phyloP scores from a whole-genome alignment of 129 eudicot species.

The Ambrosia artemisiifolia region DNA sequence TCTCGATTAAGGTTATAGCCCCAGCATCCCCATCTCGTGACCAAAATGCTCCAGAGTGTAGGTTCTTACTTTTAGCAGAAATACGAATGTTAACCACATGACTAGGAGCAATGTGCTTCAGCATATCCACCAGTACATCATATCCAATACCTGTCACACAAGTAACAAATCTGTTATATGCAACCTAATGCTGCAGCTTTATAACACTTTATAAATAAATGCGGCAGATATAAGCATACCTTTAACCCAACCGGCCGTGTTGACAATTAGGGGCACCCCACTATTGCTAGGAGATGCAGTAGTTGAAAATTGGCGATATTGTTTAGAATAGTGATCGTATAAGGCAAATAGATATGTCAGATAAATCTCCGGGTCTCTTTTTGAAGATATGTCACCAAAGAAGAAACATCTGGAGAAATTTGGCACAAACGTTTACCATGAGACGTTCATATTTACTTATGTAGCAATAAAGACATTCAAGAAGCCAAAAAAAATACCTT shows the following conservation, averaged over 20 bases:
- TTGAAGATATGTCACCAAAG: constrained; percentile 90
- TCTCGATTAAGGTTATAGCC: constrained; percentile 49
- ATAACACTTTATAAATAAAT: not conserved
- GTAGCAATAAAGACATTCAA: not conserved
- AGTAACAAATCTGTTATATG: not conserved
- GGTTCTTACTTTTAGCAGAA: constrained; percentile 67
- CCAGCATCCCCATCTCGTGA: constrained; percentile 44
- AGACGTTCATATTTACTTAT: not conserved
- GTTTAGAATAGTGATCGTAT: constrained; percentile 56
- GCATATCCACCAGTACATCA: constrained; percentile 69
- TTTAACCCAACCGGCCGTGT: constrained; percentile 98
- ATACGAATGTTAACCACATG: constrained; percentile 80
- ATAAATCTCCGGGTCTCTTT: constrained; percentile 75
- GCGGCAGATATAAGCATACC: constrained; percentile 37
- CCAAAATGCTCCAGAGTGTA: constrained; percentile 90
- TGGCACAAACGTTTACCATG: not conserved
- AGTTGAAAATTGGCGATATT: constrained; percentile 17
- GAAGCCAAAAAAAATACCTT: constrained; percentile 43
- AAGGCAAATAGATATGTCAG: constrained; percentile 52
- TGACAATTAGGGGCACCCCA: constrained; percentile 73
- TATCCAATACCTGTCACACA: constrained; percentile 72
- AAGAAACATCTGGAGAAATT: constrained; percentile 70
- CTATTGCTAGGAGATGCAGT: constrained; percentile 28
- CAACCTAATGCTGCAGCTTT: constrained; percentile 6
- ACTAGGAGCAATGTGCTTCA: constrained; percentile 62